A percentile compares a stretch with the other conserved stretches of the same genome.
These are phyloP conservation scores for Aphanomyces stellatus DNA, from an alignment of 352 stramenopile species.

Conservation along the genomic window DNA sequence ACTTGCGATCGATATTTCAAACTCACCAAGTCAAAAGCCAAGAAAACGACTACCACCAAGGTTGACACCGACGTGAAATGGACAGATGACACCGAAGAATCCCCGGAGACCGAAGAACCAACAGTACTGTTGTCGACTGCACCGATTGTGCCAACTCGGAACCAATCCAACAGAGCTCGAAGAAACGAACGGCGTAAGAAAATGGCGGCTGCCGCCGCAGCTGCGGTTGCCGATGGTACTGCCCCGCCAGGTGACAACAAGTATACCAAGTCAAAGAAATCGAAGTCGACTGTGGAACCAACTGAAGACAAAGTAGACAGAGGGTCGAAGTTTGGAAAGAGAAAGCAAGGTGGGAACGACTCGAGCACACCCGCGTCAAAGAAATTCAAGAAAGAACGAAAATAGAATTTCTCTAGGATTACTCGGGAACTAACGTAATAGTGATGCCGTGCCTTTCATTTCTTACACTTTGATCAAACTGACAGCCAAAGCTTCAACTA, in stretches of 20 bases:
- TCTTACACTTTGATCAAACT: too few species aligned
- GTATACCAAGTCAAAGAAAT: too few species aligned
- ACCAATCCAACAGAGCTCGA: not conserved
- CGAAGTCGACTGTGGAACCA: too few species aligned
- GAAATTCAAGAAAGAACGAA: too few species aligned
- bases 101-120: not conserved
- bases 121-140: not conserved
- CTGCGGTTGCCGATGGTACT: not conserved
- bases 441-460: too few species aligned
- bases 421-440: too few species aligned
- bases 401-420: too few species aligned
- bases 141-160: not conserved
- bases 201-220: not conserved
- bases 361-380: too few species aligned
- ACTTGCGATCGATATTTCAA: constrained; percentile 2
- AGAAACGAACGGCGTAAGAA: not conserved
- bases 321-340: too few species aligned
- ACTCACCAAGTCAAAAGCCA: constrained; percentile 7
- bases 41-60: not conserved
- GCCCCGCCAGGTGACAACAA: too few species aligned
- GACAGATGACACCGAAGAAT: constrained; percentile 7
- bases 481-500: constrained; percentile 13
- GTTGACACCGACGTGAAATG: not conserved
- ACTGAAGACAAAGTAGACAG: too few species aligned
- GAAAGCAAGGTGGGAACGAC: too few species aligned